Evolutionary conservation across 2,329 filamentous ascomycete genomes (phyloP), one percentile per base, ranked within the genome.

Genomic region (Microdochium nivale): DNA sequence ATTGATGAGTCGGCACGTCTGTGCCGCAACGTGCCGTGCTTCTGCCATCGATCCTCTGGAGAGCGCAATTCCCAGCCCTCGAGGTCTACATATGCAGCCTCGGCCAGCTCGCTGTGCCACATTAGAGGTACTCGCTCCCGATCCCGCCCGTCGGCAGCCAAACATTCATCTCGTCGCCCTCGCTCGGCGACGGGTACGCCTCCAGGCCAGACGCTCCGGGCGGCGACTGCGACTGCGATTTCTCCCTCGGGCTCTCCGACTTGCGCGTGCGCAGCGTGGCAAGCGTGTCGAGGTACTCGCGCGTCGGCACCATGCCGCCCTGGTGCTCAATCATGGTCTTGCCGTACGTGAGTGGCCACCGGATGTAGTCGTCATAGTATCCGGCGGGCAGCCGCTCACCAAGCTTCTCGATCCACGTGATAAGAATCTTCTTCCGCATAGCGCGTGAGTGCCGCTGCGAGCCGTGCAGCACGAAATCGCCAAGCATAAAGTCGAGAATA

Each of bases 351-450:
- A 63, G 43, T 10, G 63, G 64, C 64, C 68, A 71, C 10, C 62
- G 52, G 0, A 70, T 59, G 51, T 71, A 68, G 14, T 55, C 47
- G 1, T 55, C 58, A 50, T 70, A 67, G 32, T n/a, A n/a, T n/a
- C 65, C 53, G 1, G 33, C 52, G 9, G 63, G 66, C 33, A 70
- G 59, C 1, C 62, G 58, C 4, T 60, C 55, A 9, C 66, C 62
- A 11, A 74, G 67, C 25, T 59, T 54, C 40, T 68, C 62, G 0
- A 65, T 61, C 72, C 74, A 76, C 13, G 68, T 59, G 37, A 69
- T 59, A 3, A 65, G 66, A 53, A 65, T 63, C 23, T 54, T 55
- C 24, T 61, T 62, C 37, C 60, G 55, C 19, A 53, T 56, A 19
- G 59, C 54, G 13, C 56, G 54, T 0, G 59, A 58, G 27, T 58